These are phyloP conservation scores for Wallemia mellicola DNA, from an alignment of 1,284 basidiomycete genomes.

Conservation along the genomic window DNA sequence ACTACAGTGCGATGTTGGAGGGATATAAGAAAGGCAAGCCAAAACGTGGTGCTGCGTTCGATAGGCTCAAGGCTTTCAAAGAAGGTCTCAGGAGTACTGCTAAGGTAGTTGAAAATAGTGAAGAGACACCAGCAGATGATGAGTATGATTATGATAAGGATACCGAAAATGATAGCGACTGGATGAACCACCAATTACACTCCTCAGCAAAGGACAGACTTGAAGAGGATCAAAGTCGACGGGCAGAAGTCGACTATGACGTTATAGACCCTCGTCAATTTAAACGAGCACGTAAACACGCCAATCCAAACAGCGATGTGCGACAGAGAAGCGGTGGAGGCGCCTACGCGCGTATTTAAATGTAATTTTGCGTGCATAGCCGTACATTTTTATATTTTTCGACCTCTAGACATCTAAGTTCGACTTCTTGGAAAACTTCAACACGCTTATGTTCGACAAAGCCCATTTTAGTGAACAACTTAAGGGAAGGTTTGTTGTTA, in stretches of 20 bases:
- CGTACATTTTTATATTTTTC: not conserved
- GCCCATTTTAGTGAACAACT: constrained; percentile 35
- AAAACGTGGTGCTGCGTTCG: constrained; percentile 12
- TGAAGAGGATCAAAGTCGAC: constrained; percentile 30
- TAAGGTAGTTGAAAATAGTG: constrained; percentile 8
- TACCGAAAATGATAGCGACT: constrained; percentile 48
- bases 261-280: constrained; percentile 49
- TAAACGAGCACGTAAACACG: constrained; percentile 5
- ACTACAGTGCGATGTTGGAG: not conserved
- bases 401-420: constrained; percentile 23
- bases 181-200: constrained; percentile 40
- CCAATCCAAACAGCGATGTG: not conserved
- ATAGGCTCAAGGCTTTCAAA: constrained; percentile 14
- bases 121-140: constrained; percentile 2
- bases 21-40: not conserved
- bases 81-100: constrained; percentile 6
- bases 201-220: constrained; percentile 41
- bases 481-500: constrained; percentile 24
- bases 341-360: not conserved
- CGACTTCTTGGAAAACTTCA: constrained; percentile 39
- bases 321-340: not conserved
- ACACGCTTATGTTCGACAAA: constrained; percentile 33
- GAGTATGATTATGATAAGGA: constrained; percentile 30
- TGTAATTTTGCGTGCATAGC: not conserved
- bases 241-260: constrained; percentile 67